Conservation (phyloP, 345 rosid genomes). For the Triadica sebifera region DNA sequence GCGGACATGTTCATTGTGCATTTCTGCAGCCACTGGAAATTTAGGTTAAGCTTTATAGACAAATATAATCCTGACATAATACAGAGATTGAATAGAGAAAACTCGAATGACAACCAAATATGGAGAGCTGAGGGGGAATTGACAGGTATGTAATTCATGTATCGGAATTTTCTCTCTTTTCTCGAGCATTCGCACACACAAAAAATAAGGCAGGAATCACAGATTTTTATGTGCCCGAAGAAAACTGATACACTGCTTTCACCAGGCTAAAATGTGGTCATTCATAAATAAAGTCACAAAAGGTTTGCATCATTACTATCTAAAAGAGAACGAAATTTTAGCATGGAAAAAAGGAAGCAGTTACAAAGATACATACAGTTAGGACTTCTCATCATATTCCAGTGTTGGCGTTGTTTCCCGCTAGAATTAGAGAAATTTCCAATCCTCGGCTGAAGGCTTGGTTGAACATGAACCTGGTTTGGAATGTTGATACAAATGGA, state of each 20-base stretch:
- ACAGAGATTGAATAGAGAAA: too few relatives aligned
- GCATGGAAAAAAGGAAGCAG: too few relatives aligned
- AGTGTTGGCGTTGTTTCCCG: slow-evolving; percentile 85
- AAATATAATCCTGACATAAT: too few relatives aligned
- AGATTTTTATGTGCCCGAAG: background rate
- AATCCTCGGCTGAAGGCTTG: slow-evolving; percentile 95
- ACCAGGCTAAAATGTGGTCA: background rate
- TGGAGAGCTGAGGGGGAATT: too few relatives aligned
- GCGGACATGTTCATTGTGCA: too few relatives aligned
- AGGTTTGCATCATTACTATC: background rate
- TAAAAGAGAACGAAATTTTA: background rate
- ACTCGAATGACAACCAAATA: too few relatives aligned
- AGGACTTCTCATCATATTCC: slow-evolving; percentile 33
- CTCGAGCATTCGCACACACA: background rate
- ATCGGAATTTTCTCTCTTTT: too few relatives aligned
- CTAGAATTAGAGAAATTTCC: slow-evolving; percentile 92
- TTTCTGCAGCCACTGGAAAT: too few relatives aligned
- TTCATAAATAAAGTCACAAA: background rate
- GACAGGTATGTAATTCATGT: too few relatives aligned
- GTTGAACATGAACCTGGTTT: slow-evolving; percentile 94
- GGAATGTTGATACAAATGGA: slow-evolving; percentile 95
- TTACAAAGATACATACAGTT: background rate
- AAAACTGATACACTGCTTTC: background rate
- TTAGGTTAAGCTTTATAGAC: too few relatives aligned
- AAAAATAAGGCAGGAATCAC: background rate